phyloP scores from a whole-genome alignment of 345 rosid species.

The Erodium maritimum region DNA sequence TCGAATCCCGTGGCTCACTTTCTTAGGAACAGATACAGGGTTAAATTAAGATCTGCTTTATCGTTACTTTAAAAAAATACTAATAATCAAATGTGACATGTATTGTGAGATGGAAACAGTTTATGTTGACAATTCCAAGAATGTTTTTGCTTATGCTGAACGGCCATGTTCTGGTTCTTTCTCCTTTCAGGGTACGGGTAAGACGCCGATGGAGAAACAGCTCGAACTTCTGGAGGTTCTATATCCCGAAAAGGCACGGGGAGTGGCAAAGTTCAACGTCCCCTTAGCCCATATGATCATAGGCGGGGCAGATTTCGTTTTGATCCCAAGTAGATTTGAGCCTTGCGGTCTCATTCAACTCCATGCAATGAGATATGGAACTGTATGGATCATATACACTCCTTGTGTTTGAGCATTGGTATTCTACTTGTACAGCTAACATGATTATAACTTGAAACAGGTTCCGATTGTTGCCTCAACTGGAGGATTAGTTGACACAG shows the following conservation, averaged over 20 bases:
- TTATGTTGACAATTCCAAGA: too few species aligned
- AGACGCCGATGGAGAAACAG: conserved; percentile 66
- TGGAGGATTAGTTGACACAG: conserved; percentile 92
- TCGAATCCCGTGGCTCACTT: too few species aligned
- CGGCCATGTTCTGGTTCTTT: neutral
- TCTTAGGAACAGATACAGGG: too few species aligned
- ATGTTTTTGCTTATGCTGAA: too few species aligned
- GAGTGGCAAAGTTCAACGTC: conserved; percentile 68
- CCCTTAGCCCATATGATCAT: conserved; percentile 83
- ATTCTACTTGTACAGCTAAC: neutral
- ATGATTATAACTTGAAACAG: conserved; percentile 14
- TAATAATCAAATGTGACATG: too few species aligned
- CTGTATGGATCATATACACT: conserved; percentile 23
- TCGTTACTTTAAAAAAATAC: too few species aligned
- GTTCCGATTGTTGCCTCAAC: conserved; percentile 86
- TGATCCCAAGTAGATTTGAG: conserved; percentile 87
- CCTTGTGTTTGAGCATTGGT: neutral
- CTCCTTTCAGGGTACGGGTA: conserved; percentile 71
- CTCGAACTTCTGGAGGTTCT: conserved; percentile 46
- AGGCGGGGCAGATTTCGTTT: conserved; percentile 80
- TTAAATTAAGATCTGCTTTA: too few species aligned
- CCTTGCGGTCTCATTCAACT: conserved; percentile 97
- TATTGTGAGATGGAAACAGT: too few species aligned
- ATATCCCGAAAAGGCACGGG: conserved; percentile 63
- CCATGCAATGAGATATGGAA: conserved; percentile 97